These are phyloP conservation scores for Phytophthora kernoviae DNA, from an alignment of 352 stramenopile species.

Conservation along the genomic window DNA sequence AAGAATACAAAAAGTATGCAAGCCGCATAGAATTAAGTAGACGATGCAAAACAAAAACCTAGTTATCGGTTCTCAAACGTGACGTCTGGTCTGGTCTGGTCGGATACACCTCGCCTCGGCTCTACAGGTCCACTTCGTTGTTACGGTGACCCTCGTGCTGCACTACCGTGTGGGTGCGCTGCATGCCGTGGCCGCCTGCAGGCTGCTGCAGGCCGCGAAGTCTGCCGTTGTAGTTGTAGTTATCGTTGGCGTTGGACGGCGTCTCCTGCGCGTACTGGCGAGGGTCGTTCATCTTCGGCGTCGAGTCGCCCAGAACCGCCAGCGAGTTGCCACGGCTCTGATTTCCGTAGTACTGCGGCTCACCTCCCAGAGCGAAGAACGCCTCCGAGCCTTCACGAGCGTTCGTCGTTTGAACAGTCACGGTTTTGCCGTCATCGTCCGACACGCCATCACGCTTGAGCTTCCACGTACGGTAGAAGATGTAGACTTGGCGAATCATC, in stretches of 20 bases:
- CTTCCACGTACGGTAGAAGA: slow-evolving; percentile 89
- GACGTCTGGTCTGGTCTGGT: slow-evolving; percentile 17
- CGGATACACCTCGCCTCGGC: slow-evolving; percentile 7
- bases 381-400: slow-evolving; percentile 50
- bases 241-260: slow-evolving; percentile 28
- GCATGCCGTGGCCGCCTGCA: slow-evolving; percentile 25
- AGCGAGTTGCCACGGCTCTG: slow-evolving; percentile 35
- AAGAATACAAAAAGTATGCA: slow-evolving; percentile 20
- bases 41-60: slow-evolving; percentile 36
- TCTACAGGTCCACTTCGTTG: slow-evolving; percentile 57
- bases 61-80: slow-evolving; percentile 26
- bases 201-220: slow-evolving; percentile 30
- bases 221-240: slow-evolving; percentile 15
- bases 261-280: slow-evolving; percentile 36
- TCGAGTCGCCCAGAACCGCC: slow-evolving; percentile 42
- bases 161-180: slow-evolving; percentile 30
- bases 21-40: slow-evolving; percentile 26
- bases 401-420: slow-evolving; percentile 49
- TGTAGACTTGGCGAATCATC: slow-evolving; percentile 86
- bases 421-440: slow-evolving; percentile 62
- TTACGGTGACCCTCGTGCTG: slow-evolving; percentile 37
- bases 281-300: slow-evolving; percentile 31
- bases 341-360: slow-evolving; percentile 38
- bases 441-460: slow-evolving; percentile 52
- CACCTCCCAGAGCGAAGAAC: slow-evolving; percentile 53